Conservation (phyloP, 352 stramenopile genomes). For the Pythium biforme region DNA sequence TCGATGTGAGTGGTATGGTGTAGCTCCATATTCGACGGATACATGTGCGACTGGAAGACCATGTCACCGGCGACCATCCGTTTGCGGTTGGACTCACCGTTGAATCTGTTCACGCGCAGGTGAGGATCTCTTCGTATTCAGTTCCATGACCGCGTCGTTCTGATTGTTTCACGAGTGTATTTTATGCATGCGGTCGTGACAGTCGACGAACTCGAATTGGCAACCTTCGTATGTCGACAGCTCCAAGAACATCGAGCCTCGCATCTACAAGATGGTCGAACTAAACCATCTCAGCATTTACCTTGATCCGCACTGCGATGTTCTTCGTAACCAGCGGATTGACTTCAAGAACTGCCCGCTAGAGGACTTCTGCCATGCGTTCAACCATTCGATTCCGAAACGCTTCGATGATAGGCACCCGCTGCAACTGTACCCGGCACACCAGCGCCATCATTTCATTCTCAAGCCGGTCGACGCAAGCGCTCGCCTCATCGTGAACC, state of each 20-base stretch:
- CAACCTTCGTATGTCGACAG: slow-evolving; percentile 82
- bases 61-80: slow-evolving; percentile 73
- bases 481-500: slow-evolving; percentile 79
- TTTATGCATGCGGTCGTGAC: not conserved
- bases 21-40: slow-evolving; percentile 85
- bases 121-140: slow-evolving; percentile 16
- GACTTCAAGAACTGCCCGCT: slow-evolving; percentile 73
- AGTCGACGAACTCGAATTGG: slow-evolving; percentile 89
- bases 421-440: slow-evolving; percentile 66
- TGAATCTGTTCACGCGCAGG: slow-evolving; percentile 78
- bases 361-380: slow-evolving; percentile 74
- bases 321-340: slow-evolving; percentile 49
- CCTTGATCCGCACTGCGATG: slow-evolving; percentile 74
- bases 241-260: slow-evolving; percentile 74
- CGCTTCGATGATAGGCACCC: slow-evolving; percentile 76
- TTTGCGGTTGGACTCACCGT: slow-evolving; percentile 83
- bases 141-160: too few relatives aligned
- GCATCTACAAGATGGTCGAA: slow-evolving; percentile 89
- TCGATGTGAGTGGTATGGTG: not conserved
- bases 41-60: slow-evolving; percentile 80
- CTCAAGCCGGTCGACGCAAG: slow-evolving; percentile 82
- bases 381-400: slow-evolving; percentile 80
- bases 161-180: not conserved
- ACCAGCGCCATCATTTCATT: slow-evolving; percentile 83
- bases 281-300: slow-evolving; percentile 88